Conservation (phyloP, 192 early-diverging fungal genomes). For the Umbelopsis sp. region DNA sequence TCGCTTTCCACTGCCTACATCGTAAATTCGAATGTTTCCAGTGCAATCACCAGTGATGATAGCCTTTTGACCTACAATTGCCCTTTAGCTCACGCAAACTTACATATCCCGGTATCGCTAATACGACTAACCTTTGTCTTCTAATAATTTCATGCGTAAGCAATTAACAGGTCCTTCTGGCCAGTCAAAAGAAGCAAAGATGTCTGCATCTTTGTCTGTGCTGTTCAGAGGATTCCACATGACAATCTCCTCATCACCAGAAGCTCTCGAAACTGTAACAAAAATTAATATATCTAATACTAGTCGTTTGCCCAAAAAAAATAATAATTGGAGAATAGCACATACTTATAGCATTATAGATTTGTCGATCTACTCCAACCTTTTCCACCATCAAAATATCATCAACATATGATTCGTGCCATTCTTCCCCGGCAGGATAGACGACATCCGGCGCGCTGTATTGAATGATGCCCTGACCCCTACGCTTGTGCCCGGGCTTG, state of each 20-base stretch:
- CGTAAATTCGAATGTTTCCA: constrained; percentile 32
- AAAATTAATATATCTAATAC: background rate
- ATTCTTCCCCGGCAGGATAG: constrained; percentile 48
- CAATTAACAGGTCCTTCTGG: constrained; percentile 21
- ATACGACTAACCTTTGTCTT: constrained; percentile 16
- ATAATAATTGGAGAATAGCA: no score
- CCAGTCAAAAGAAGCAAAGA: constrained; percentile 44
- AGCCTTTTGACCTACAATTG: constrained; percentile 21
- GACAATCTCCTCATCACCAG: constrained; percentile 48
- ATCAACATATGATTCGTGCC: constrained; percentile 55
- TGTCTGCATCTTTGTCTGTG: constrained; percentile 40
- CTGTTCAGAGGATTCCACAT: constrained; percentile 50
- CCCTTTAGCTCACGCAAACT: background rate
- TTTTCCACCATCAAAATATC: constrained; percentile 42
- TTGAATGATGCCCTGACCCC: constrained; percentile 1
- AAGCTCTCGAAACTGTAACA: constrained; percentile 46
- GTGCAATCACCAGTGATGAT: constrained; percentile 33
- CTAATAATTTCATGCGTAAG: constrained; percentile 28
- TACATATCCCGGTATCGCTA: background rate
- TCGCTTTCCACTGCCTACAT: constrained; percentile 24
- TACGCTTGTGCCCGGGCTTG: background rate
- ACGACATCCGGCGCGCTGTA: constrained; percentile 18
- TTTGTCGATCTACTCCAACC: constrained; percentile 1
- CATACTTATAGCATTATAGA: constrained; percentile 20
- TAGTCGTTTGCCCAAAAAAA: background rate